phyloP scores from a whole-genome alignment of 2,329 filamentous ascomycete species.

The Coniella lustricola region DNA sequence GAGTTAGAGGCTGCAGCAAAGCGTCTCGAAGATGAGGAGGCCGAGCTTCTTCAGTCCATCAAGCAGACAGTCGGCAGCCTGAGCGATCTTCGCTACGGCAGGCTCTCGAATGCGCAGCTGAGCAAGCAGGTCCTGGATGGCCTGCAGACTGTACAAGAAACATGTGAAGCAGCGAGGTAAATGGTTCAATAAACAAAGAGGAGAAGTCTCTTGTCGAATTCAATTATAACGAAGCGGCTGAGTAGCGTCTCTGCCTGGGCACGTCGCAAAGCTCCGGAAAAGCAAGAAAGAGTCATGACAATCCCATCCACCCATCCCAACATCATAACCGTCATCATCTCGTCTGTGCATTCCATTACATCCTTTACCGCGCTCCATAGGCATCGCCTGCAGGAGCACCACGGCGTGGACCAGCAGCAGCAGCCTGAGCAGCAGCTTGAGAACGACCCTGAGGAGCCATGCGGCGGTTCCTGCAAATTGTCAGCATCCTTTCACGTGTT shows the following conservation, averaged over 20 bases:
- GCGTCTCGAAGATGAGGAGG: constrained; percentile 58
- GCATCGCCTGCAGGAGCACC: constrained; percentile 23
- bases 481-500: constrained; percentile 18
- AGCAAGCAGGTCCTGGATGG: constrained; percentile 61
- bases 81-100: constrained; percentile 78
- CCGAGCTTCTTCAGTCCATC: constrained; percentile 52
- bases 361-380: constrained; percentile 17
- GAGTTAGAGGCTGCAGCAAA: constrained; percentile 63
- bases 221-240: neutral
- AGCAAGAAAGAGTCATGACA: constrained; percentile 7
- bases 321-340: constrained; percentile 7
- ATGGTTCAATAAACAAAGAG: neutral
- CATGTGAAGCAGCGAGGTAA: constrained; percentile 47
- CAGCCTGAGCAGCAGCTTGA: constrained; percentile 14
- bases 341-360: neutral
- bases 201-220: neutral
- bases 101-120: constrained; percentile 58
- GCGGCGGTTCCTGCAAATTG: constrained; percentile 18
- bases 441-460: constrained; percentile 6
- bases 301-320: constrained; percentile 1
- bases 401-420: constrained; percentile 13
- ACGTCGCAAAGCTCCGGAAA: neutral
- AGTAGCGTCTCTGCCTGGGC: constrained; percentile 1
- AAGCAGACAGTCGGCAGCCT: constrained; percentile 61
- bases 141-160: constrained; percentile 55